Conservation (phyloP, 179 eudicot genomes). For the Beta macrorhiza region DNA sequence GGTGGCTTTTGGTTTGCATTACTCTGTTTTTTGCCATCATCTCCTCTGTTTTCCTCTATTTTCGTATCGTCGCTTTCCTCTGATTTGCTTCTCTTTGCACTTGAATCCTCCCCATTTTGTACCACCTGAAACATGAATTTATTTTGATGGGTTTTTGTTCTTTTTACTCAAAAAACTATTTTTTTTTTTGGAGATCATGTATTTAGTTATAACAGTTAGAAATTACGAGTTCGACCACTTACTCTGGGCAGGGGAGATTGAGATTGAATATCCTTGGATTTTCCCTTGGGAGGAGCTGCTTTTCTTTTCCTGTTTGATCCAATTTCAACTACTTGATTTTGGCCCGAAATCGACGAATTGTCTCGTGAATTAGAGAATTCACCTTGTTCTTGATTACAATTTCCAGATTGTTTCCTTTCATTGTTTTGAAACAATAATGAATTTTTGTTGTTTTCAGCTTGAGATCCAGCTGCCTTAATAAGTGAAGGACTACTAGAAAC, state of each 20-base stretch:
- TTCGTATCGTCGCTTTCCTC: conserved; percentile 35
- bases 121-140: conserved; percentile 32
- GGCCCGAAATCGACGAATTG: conserved; percentile 67
- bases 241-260: conserved; percentile 25
- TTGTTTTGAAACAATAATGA: conserved; percentile 17
- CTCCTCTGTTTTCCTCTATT: conserved; percentile 33
- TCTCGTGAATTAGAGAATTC: conserved; percentile 43
- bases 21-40: conserved; percentile 36
- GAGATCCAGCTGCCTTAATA: conserved; percentile 39
- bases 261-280: conserved; percentile 47
- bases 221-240: conserved; percentile 28
- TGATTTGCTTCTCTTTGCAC: conserved; percentile 48
- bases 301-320: conserved; percentile 66
- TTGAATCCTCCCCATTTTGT: conserved; percentile 38
- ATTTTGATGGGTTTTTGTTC: too few species aligned
- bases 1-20: conserved; percentile 43
- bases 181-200: neutral
- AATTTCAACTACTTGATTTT: conserved; percentile 42
- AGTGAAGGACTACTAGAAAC: conserved; percentile 62
- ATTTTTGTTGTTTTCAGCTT: conserved; percentile 29
- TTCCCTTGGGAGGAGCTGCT: conserved; percentile 47
- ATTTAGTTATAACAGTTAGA: too few species aligned
- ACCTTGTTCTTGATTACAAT: conserved; percentile 18
- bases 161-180: too few species aligned
- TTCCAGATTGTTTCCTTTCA: conserved; percentile 10